Evolutionary conservation across 2,329 filamentous ascomycete genomes (phyloP), one percentile per base, ranked within the genome.

Genomic region (Cladosporium sp.): DNA sequence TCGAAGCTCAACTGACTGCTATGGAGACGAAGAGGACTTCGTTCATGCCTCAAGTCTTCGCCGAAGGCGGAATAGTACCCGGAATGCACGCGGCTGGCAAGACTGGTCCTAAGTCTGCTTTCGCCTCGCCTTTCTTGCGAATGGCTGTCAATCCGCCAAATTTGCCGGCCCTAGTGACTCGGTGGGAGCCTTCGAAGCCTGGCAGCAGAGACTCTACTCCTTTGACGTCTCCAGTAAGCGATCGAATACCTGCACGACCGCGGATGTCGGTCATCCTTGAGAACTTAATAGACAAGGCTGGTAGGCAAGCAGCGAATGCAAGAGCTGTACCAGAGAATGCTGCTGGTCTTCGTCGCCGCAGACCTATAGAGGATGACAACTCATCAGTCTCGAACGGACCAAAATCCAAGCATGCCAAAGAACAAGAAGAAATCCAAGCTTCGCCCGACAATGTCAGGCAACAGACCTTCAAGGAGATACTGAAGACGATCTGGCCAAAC

Each of bases 401-500:
- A 1, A 37, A 39, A 12, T 12, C n/a, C 30, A 52, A 57, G 9
- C 43, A 47, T n/a, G 19, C 52, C 22, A 20, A 19, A 14, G 30
- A 42, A 11, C 28, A 61, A 2, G 51, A 59, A 3, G 28, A 59
- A n/a, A 28, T 28, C 15, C 7, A 14, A 15, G 34, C 34, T 11
- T 25, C 34, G 15, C 36, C 22, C 20, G 56, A 59, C 3, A 19
- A 59, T 11, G 56, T 59, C 39, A 45, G 47, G 28, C 56, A 59
- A 30, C 65, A 63, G 38, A 60, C 63, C 2, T 55, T 90, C 3
- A 72, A 68, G 19, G 70, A 77, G n/a, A 86, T 92, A 19, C 75
- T 92, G 50, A 73, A 72, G 14, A 92, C 89, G 0, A 79, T 96
- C 0, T 88, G 89, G 84, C 88, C 89, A 0, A 79, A 74, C 0